Base-by-base conservation (phyloP, 306 rosid genomes). In the Dryas octopetala region DNA sequence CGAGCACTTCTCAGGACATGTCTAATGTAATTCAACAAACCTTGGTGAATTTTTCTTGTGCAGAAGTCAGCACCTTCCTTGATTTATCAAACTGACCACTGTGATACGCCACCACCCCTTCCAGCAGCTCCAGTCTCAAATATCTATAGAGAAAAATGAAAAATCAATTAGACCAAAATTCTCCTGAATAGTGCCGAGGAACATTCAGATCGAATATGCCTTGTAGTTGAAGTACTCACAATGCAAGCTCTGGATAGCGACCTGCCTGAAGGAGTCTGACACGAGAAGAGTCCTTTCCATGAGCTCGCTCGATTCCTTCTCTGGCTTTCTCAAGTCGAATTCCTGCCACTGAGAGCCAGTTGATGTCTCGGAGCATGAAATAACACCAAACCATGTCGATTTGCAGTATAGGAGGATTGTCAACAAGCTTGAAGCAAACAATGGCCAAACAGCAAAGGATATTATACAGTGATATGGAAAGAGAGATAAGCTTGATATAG, bases 381-480 rank as follows among this genome's bases (percentile, higher is more conserved):
- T 95, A 95, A 91, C 98, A 95, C 98, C 98, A 95, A 44, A 91
- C 98, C 89, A 90, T 95, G 91, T 95, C 97, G 74, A 90, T 83
- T 91, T 91, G 98, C 62, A 95, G 89, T 77, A 91, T 95, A 32
- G 98, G 88, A 74, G 91, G 93, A 83, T 91, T 95, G 83, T 91
- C 98, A 66, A 95, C 74, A 78, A 88, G 83, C 98, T 95, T 89
- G 76, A 79, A 86, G 74, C 6, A 71, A 58, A 69, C 16, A 62
- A 78, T 16, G 23, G 63, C n/a, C 60, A 55, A 70, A 52, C 51
- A 67, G 69, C 17, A 53, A 43, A 83, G 28, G 46, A 52, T 68
- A 38, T 38, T 75, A 73, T 79, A 75, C 8, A 67, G 47, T 43
- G 68, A 64, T 4, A 63, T 26, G 6, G 66, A 60, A n/a, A 68